phyloP scores from a whole-genome alignment of 2,329 filamentous ascomycete genomes.

The Stromatinia cepivora region DNA sequence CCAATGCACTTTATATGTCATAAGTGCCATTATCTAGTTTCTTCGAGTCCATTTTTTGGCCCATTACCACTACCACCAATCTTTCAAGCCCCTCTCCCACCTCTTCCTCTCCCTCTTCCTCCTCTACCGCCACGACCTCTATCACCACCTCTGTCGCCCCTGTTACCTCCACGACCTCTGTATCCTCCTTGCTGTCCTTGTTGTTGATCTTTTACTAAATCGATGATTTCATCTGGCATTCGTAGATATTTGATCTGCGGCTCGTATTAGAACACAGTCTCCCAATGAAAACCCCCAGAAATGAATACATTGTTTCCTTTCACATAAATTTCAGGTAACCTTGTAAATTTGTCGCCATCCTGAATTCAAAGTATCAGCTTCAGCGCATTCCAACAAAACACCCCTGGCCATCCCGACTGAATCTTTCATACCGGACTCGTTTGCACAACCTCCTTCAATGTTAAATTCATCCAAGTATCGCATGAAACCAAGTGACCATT shows the following conservation, averaged over 20 bases:
- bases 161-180: conserved; percentile 64
- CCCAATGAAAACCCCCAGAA: not conserved
- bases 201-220: conserved; percentile 89
- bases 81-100: conserved; percentile 32
- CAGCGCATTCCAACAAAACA: conserved; percentile 1
- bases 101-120: conserved; percentile 32
- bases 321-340: conserved; percentile 91
- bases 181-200: conserved; percentile 47
- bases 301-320: conserved; percentile 85
- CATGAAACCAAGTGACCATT: conserved; percentile 95
- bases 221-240: conserved; percentile 95
- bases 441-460: conserved; percentile 94
- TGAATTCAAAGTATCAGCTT: conserved; percentile 40
- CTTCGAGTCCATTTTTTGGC: conserved; percentile 4
- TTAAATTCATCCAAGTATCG: conserved; percentile 99
- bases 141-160: conserved; percentile 51
- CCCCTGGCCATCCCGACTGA: not conserved
- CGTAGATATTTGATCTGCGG: conserved; percentile 92
- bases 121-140: conserved; percentile 39
- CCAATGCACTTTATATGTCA: not conserved
- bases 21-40: conserved; percentile 10
- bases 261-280: conserved; percentile 22
- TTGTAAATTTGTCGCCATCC: conserved; percentile 92
- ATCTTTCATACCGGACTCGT: conserved; percentile 69
- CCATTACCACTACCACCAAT: conserved; percentile 3